phyloP scores from a whole-genome alignment of 2,329 filamentous ascomycete genomes.

The Rhytidhysteron rufulum region DNA sequence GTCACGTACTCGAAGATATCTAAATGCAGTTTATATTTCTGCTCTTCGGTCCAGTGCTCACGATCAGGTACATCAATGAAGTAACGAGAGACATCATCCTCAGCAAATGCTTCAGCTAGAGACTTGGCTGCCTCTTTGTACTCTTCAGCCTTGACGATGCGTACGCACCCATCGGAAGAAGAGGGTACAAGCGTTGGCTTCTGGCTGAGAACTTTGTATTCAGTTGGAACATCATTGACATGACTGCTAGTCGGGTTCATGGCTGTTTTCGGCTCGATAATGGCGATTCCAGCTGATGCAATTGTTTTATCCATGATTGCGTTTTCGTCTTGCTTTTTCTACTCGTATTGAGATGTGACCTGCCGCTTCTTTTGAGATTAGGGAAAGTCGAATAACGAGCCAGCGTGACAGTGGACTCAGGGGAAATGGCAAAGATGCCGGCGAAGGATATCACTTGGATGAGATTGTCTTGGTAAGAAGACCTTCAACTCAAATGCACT shows the following conservation, averaged over 20 bases:
- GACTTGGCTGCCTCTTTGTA: slow-evolving; percentile 67
- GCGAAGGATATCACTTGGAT: slow-evolving; percentile 31
- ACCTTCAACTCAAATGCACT: slow-evolving; percentile 31
- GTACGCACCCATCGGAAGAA: slow-evolving; percentile 49
- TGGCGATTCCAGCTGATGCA: slow-evolving; percentile 19
- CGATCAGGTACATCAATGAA: slow-evolving; percentile 69
- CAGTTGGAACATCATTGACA: slow-evolving; percentile 27
- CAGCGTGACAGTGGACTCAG: slow-evolving; percentile 36
- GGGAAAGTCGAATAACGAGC: slow-evolving; percentile 34
- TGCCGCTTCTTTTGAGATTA: slow-evolving; percentile 44
- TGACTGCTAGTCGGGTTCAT: slow-evolving; percentile 31
- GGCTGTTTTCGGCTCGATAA: slow-evolving; percentile 35
- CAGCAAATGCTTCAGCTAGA: slow-evolving; percentile 72
- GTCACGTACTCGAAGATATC: slow-evolving; percentile 74
- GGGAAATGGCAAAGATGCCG: slow-evolving; percentile 20
- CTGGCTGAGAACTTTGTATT: slow-evolving; percentile 26
- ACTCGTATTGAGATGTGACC: slow-evolving; percentile 46
- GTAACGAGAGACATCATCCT: slow-evolving; percentile 71
- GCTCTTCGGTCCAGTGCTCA: slow-evolving; percentile 58
- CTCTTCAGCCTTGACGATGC: slow-evolving; percentile 61
- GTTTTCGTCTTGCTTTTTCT: slow-evolving; percentile 33
- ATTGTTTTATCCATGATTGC: slow-evolving; percentile 46
- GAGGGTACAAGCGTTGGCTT: slow-evolving; percentile 11
- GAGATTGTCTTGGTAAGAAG: slow-evolving; percentile 16
- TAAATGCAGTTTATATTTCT: slow-evolving; percentile 72